Evolutionary conservation across 108 stramenopile genomes (phyloP).

Genomic region (Skeletonema menzelii): DNA sequence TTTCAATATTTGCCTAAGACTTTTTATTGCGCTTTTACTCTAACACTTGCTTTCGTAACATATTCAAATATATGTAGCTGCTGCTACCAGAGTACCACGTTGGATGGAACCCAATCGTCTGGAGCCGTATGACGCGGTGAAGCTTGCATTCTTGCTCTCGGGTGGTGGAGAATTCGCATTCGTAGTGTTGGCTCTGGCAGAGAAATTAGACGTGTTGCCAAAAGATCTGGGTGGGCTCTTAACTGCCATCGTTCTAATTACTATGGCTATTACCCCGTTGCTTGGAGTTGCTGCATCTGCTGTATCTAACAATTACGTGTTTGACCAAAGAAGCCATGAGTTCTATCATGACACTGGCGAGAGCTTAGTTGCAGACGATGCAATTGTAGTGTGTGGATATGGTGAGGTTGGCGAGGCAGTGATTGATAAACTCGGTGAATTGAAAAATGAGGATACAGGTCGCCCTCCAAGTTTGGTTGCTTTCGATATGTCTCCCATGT

Average conservation of each 20-base stretch:
- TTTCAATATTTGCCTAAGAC: not conserved
- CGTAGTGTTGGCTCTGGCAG: slow-evolving; percentile 68
- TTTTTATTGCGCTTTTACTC: not conserved
- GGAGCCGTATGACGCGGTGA: slow-evolving; percentile 49
- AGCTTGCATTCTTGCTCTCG: slow-evolving; percentile 55
- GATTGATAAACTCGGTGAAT: slow-evolving; percentile 28
- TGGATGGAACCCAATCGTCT: slow-evolving; percentile 61
- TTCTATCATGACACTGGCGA: not conserved
- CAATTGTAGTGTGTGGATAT: slow-evolving; percentile 70
- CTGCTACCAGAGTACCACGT: slow-evolving; percentile 59
- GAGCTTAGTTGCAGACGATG: slow-evolving; percentile 52
- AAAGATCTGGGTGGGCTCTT: slow-evolving; percentile 54
- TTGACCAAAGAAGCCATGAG: not conserved
- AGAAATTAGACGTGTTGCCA: slow-evolving; percentile 59
- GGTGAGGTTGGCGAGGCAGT: slow-evolving; percentile 54
- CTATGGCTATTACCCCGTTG: slow-evolving; percentile 77
- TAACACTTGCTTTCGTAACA: not conserved
- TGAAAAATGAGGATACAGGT: not conserved
- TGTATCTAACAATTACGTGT: slow-evolving; percentile 33
- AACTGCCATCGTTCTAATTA: slow-evolving; percentile 67
- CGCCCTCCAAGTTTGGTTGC: slow-evolving; percentile 52
- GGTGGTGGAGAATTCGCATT: slow-evolving; percentile 82
- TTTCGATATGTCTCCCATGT: slow-evolving; percentile 53
- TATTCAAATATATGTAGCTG: not conserved
- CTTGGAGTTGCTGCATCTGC: slow-evolving; percentile 59